Base-by-base conservation (phyloP, 257 asterid genomes). In the Ehretia macrophylla region DNA sequence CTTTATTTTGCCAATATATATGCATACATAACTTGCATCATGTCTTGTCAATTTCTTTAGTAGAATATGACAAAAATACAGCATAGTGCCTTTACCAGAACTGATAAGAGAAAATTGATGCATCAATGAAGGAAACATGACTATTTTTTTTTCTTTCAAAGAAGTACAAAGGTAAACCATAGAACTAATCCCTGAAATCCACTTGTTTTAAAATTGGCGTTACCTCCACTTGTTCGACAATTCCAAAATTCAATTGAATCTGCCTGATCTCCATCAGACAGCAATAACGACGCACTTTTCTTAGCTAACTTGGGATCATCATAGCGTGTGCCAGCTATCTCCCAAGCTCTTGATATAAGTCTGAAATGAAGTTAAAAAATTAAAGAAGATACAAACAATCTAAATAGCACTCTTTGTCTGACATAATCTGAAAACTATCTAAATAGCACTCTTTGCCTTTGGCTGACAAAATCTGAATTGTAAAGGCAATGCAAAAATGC, bases 271-370 rank as follows among this genome's bases (percentile, higher is more conserved):
- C 72, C 77, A 55, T 65, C 74, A 39, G 85, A 71, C 1, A 89
- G 78, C 75, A 89, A 66, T 56, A 51, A 61, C 23, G 90, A 82
- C 55, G 92, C 79, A 70, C 72, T 77, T 79, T 77, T 86, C 81
- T 73, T 74, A 17, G 69, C 79, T 68, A 86, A 79, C 71, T 86
- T 82, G 58, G 92, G 66, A 64, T 84, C 85, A 65, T 65, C 83
- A 19, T 84, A 84, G 65, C 95, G 82, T 42, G 72, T 76, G 53
- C 95, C 92, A 18, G 94, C 92, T 67, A 81, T 73, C 78, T 76
- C 87, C 97, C 97, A 89, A 62, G 92, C 94, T 72, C 81, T 78
- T 27, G 89, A 77, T 69, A 82, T 69, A 60, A 86, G 90, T 77
- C 97, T 89, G 73, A 55, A 55, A 10, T 20, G 13, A 4, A 53